Evolutionary conservation across 140 eudicot species (phyloP).

Genomic region (Ambrosia hybrid): DNA sequence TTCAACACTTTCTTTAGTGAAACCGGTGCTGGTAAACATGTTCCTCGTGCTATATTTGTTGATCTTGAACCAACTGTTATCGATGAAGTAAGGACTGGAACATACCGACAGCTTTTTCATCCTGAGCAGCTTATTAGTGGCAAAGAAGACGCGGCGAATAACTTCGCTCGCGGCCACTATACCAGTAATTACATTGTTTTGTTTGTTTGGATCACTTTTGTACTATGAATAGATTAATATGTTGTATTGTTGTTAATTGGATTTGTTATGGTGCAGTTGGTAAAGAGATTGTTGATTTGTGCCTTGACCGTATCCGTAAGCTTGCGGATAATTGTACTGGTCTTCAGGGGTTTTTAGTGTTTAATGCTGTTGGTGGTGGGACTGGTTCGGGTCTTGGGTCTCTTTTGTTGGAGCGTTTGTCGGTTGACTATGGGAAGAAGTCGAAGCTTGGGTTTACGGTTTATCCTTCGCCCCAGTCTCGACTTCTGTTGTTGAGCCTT

Average conservation of each 20-base stretch:
- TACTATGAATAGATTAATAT: not conserved
- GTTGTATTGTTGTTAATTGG: not conserved
- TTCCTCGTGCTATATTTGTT: slow-evolving; percentile 7
- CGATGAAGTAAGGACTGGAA: slow-evolving; percentile 25
- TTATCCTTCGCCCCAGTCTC: slow-evolving; percentile 21
- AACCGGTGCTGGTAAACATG: slow-evolving; percentile 66
- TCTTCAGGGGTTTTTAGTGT: slow-evolving; percentile 29
- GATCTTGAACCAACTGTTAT: slow-evolving; percentile 29
- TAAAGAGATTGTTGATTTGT: slow-evolving; percentile 30
- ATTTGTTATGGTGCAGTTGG: slow-evolving; percentile 12
- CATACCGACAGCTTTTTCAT: slow-evolving; percentile 12
- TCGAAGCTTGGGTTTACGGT: slow-evolving; percentile 18
- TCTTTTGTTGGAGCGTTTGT: slow-evolving; percentile 22
- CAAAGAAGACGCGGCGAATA: slow-evolving; percentile 27
- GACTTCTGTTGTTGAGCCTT: slow-evolving; percentile 12
- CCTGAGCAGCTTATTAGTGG: slow-evolving; percentile 19
- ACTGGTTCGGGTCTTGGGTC: slow-evolving; percentile 25
- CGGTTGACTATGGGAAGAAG: slow-evolving; percentile 17
- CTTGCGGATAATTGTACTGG: slow-evolving; percentile 34
- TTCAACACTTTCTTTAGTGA: slow-evolving; percentile 76
- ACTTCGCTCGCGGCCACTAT: slow-evolving; percentile 31
- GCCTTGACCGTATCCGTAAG: slow-evolving; percentile 23
- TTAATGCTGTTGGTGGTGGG: slow-evolving; percentile 28
- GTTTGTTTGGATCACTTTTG: not conserved
- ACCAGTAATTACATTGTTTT: not conserved